phyloP scores from a whole-genome alignment of 1,284 basidiomycete species.

The Tetrapyrgos nigripes region DNA sequence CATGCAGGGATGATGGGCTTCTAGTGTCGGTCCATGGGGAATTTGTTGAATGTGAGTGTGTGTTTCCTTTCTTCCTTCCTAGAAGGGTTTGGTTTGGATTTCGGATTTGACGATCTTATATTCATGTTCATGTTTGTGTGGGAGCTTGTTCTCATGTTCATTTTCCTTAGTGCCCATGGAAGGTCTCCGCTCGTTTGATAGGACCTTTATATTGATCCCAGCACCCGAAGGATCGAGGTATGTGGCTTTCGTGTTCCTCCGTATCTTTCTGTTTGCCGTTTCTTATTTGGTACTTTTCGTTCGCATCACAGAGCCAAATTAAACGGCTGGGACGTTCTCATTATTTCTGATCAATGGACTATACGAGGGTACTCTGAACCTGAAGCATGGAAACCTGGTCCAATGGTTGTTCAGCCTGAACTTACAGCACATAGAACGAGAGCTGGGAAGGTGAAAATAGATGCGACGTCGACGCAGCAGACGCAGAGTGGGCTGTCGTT shows the following conservation, averaged over 20 bases:
- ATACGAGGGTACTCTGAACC: conserved; percentile 86
- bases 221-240: conserved; percentile 83
- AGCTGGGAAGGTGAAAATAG: not conserved
- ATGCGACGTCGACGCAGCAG: not conserved
- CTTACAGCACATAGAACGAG: not conserved
- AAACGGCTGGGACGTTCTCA: conserved; percentile 89
- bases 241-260: conserved; percentile 40
- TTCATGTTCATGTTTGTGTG: conserved; percentile 3
- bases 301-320: conserved; percentile 65
- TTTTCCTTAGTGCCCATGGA: conserved; percentile 51
- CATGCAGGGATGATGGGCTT: conserved; percentile 67
- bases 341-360: conserved; percentile 89
- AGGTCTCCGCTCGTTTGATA: conserved; percentile 92
- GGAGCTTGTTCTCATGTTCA: conserved; percentile 13
- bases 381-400: conserved; percentile 79
- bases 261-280: not conserved
- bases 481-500: conserved; percentile 18
- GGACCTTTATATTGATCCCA: conserved; percentile 88
- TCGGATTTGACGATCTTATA: too few species aligned
- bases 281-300: conserved; percentile 3
- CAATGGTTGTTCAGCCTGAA: conserved; percentile 66
- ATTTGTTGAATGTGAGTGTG: conserved; percentile 87
- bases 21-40: conserved; percentile 92
- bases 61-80: too few species aligned
- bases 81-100: too few species aligned